These are phyloP conservation scores for Kuraishia piskuri DNA, from an alignment of 805 yeast genomes.

Conservation along the genomic window DNA sequence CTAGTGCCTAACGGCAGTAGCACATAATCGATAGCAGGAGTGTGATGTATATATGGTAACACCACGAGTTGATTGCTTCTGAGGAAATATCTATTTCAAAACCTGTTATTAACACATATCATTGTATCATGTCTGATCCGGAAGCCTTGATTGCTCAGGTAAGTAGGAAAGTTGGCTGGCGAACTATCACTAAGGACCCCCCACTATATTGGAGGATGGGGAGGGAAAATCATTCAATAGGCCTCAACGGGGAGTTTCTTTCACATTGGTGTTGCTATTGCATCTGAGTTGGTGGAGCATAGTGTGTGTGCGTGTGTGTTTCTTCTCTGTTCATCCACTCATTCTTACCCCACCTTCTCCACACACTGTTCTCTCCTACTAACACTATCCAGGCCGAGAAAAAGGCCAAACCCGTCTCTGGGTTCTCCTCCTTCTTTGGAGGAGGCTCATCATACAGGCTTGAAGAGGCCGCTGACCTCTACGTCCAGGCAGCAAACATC, in stretches of 20 bases:
- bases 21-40: no score
- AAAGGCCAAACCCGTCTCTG: constrained; percentile 60
- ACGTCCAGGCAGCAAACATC: constrained; percentile 87
- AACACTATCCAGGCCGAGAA: constrained; percentile 47
- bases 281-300: neutral
- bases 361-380: neutral
- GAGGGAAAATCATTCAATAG: no score
- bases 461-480: constrained; percentile 91
- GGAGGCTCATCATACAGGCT: constrained; percentile 50
- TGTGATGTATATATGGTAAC: no score
- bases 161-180: constrained; percentile 9
- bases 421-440: constrained; percentile 64
- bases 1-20: no score
- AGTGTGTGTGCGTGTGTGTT: no score
- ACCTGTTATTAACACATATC: neutral
- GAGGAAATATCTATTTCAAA: neutral
- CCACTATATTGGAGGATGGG: no score
- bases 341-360: neutral
- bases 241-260: no score
- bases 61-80: no score
- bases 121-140: constrained; percentile 21
- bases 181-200: neutral
- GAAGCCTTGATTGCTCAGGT: constrained; percentile 23
- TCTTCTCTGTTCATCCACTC: no score
- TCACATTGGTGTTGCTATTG: no score